These are phyloP conservation scores for Camellia granthamiana DNA, from an alignment of 148 eudicot species.

Conservation along the genomic window DNA sequence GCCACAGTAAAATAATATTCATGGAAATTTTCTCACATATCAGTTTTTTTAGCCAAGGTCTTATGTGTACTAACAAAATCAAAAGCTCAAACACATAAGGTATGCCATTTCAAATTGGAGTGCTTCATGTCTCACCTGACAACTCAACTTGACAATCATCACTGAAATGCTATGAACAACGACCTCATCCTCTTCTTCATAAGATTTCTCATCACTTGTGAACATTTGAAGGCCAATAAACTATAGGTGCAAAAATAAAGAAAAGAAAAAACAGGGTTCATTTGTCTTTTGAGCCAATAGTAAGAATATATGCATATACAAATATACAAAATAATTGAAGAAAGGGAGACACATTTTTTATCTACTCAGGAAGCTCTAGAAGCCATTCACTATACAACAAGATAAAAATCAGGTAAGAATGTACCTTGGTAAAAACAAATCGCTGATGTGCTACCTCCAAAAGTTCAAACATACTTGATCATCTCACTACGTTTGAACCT, in stretches of 20 bases:
- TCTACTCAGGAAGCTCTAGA: too few relatives aligned
- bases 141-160: background rate
- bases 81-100: background rate
- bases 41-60: background rate
- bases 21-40: background rate
- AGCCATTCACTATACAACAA: too few relatives aligned
- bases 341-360: too few relatives aligned
- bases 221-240: background rate
- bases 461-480: too few relatives aligned
- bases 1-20: too few relatives aligned
- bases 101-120: background rate
- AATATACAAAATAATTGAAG: too few relatives aligned
- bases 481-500: too few relatives aligned
- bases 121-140: background rate
- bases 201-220: background rate
- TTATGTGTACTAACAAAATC: background rate
- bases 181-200: background rate
- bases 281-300: background rate
- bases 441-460: too few relatives aligned
- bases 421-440: too few relatives aligned
- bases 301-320: too few relatives aligned
- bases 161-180: conserved; percentile 2
- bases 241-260: background rate
- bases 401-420: too few relatives aligned
- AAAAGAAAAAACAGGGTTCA: background rate